Evolutionary conservation across 1,284 basidiomycete species (phyloP).

Genomic region (Cryptococcus sp.): DNA sequence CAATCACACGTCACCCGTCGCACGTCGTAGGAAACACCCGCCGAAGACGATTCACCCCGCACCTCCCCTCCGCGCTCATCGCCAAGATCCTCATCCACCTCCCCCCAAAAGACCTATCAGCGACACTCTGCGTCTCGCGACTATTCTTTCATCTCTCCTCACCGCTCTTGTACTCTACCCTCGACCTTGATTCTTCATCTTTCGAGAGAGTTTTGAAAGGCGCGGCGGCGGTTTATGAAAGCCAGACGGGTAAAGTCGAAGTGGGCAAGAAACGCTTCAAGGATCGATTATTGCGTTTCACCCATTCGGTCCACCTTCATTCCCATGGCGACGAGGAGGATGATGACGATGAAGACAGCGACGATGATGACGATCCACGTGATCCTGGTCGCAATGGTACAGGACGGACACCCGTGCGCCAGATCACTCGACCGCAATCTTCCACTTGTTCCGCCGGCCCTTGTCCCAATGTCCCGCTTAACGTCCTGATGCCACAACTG

Average conservation of each 20-base stretch:
- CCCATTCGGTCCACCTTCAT: slow-evolving; percentile 7
- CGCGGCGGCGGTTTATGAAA: slow-evolving; percentile 10
- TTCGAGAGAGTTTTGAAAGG: slow-evolving; percentile 4
- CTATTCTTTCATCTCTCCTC: slow-evolving; percentile 19
- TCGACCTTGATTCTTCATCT: neutral
- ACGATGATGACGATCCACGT: neutral
- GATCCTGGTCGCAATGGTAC: slow-evolving; percentile 1
- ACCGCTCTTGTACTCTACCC: slow-evolving; percentile 8
- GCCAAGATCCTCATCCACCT: slow-evolving; percentile 15
- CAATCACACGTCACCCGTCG: neutral
- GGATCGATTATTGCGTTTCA: slow-evolving; percentile 17
- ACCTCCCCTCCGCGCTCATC: slow-evolving; percentile 12
- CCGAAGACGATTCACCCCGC: slow-evolving; percentile 2
- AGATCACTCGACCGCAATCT: neutral
- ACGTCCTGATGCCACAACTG: slow-evolving; percentile 9
- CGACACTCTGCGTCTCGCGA: slow-evolving; percentile 14
- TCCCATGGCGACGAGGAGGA: slow-evolving; percentile 20
- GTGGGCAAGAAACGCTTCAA: slow-evolving; percentile 17
- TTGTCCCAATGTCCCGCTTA: slow-evolving; percentile 15
- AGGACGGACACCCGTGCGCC: neutral
- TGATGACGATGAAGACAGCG: slow-evolving; percentile 4
- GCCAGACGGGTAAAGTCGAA: slow-evolving; percentile 9
- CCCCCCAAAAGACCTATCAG: neutral
- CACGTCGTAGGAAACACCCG: slow-evolving; percentile 10
- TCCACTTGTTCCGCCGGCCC: neutral